Evolutionary conservation across 139 green algal species (phyloP).

Genomic region (Tetradesmus obliquus): DNA sequence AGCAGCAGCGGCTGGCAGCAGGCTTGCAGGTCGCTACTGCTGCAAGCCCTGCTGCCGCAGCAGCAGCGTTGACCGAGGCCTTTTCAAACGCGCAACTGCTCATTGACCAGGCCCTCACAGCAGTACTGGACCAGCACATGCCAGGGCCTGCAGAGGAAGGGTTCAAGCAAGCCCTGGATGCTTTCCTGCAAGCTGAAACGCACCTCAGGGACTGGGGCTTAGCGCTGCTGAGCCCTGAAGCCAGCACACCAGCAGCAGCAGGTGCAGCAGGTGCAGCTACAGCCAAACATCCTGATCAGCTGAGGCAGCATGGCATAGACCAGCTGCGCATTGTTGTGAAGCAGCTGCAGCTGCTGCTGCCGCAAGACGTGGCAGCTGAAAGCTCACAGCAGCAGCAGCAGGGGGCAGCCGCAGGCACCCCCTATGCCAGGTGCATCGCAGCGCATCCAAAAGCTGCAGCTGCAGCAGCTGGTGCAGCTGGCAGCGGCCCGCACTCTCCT

Average conservation of each 20-base stretch:
- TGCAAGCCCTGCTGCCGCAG: background rate
- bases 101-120: background rate
- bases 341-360: conserved; percentile 31
- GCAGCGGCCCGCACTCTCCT: background rate
- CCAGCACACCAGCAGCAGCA: background rate
- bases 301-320: background rate
- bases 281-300: background rate
- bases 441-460: background rate
- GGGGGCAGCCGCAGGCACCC: background rate
- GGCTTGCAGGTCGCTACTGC: background rate
- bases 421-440: background rate
- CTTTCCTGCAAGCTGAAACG: conserved; percentile 1
- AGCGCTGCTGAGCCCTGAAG: background rate
- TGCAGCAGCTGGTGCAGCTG: background rate
- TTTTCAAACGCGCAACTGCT: background rate
- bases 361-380: background rate
- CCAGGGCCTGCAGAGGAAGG: background rate
- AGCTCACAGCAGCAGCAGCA: background rate
- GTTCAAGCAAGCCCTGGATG: background rate
- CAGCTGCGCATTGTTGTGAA: background rate
- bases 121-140: background rate
- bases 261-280: background rate
- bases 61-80: background rate
- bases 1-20: background rate
- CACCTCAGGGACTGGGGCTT: conserved; percentile 24